Base-by-base conservation (phyloP, 2,329 filamentous ascomycete species). In the Didymella segeticola region DNA sequence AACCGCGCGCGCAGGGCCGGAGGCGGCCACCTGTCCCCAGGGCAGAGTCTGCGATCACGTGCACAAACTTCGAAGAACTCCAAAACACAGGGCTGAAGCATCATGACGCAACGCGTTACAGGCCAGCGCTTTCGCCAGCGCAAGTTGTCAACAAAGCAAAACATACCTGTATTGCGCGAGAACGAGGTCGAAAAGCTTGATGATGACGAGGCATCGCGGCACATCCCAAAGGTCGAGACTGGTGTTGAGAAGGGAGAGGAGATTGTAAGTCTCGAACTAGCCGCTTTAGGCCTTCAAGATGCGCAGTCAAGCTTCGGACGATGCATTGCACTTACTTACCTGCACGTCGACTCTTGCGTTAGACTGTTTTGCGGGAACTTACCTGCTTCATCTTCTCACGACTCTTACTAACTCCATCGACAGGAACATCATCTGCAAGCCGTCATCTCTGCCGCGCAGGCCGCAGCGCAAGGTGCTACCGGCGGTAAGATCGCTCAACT, bases 191-290 rank as follows among this genome's bases (percentile, higher is more conserved):
- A 97, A 73, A 83, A 89, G 72, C 85, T 83, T 70, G 86, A 92
- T 77, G 96, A 97, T 77, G 91, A 96, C 78, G 86, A 88, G 63
- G 86, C 90, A 69, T 87, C 93, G 74, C 89, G 89, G 66, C 89
- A 89, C 74, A 90, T 85, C 81, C 86, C 83, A 79, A 91, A 88
- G 71, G 91, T 97, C 74, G 92, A 95, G 74, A 97, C 93, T 64
- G 95, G 95, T 78, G 95, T 99, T 68, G 95, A 99, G 78, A 93
- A 96, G 75, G 90, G 88, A 62, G 95, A 99, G 79, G 93, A 98
- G 86, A 93, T 93, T 80, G 95, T 97, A 79, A 86, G 92, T 90
- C 22, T 46, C 52, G 38, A 69, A 58, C 70, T 72, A 69, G 60
- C 69, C 65, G 12, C 19, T 71, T 73, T 65, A 47, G 66, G 62